phyloP scores from a whole-genome alignment of 2,329 filamentous ascomycete species.

The Stromatinia cepivora region DNA sequence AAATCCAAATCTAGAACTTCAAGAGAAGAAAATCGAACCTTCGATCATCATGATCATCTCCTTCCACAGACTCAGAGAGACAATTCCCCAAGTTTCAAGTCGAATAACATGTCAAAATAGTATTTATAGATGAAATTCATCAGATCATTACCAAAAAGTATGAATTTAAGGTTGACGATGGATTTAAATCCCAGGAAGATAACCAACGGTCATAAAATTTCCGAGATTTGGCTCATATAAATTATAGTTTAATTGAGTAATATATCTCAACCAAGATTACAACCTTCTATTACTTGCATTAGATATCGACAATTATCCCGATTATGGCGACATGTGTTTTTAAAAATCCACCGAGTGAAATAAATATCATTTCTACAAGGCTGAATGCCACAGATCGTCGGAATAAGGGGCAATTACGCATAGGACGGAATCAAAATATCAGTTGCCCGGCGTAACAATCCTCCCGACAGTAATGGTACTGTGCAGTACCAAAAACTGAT shows the following conservation, averaged over 20 bases:
- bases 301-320: neutral
- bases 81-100: neutral
- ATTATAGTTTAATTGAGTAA: neutral
- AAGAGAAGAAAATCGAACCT: neutral
- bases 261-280: neutral
- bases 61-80: neutral
- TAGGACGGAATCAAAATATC: neutral
- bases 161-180: neutral
- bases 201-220: neutral
- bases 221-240: neutral
- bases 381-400: conserved; percentile 2
- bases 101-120: too few species aligned
- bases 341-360: neutral
- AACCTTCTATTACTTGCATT: neutral
- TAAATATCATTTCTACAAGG: conserved; percentile 3
- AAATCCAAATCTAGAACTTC: conserved; percentile 5
- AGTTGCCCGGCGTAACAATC: neutral
- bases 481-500: neutral
- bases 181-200: too few species aligned
- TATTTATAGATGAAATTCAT: neutral
- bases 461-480: neutral
- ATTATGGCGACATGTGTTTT: conserved; percentile 4
- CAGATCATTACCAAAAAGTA: neutral
- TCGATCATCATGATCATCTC: neutral
- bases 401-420: neutral